These are phyloP conservation scores for Termitomyces sp. DNA, from an alignment of 768 basidiomycete genomes.

Conservation along the genomic window DNA sequence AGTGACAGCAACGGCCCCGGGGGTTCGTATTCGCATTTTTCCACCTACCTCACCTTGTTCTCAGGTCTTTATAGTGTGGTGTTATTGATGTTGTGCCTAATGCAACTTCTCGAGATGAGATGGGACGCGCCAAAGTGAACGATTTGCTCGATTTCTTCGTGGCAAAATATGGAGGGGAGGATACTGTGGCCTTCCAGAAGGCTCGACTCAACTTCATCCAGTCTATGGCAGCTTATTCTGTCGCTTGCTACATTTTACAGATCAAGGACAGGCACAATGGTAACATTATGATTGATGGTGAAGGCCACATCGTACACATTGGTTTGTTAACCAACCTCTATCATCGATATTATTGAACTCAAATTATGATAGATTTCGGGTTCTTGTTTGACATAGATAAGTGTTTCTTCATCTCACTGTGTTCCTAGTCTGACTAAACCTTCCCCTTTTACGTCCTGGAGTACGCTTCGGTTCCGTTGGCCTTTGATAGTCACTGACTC, in stretches of 20 bases:
- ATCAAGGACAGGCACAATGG: conserved; percentile 99
- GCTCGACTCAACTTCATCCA: conserved; percentile 96
- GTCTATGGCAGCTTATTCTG: conserved; percentile 98
- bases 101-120: conserved; percentile 96
- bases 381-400: conserved; percentile 98
- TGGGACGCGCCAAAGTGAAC: conserved; percentile 98
- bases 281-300: conserved; percentile 99
- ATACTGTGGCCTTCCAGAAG: conserved; percentile 85
- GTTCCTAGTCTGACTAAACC: conserved; percentile 22
- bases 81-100: conserved; percentile 99
- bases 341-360: not conserved
- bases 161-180: conserved; percentile 87
- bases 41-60: not conserved
- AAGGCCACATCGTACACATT: conserved; percentile 95
- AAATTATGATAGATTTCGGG: conserved; percentile 70
- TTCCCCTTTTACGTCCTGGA: conserved; percentile 58
- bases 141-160: conserved; percentile 94
- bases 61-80: conserved; percentile 63
- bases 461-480: conserved; percentile 32
- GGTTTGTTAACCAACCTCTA: conserved; percentile 46
- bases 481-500: conserved; percentile 4
- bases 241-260: conserved; percentile 96
- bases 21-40: conserved; percentile 50
- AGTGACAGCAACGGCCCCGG: conserved; percentile 95
- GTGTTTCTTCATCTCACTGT: conserved; percentile 31